A percentile compares a stretch with the other conserved stretches of the same genome.
These are phyloP conservation scores for Nemania serpens DNA, from an alignment of 2,329 filamentous ascomycete species.

Conservation along the genomic window DNA sequence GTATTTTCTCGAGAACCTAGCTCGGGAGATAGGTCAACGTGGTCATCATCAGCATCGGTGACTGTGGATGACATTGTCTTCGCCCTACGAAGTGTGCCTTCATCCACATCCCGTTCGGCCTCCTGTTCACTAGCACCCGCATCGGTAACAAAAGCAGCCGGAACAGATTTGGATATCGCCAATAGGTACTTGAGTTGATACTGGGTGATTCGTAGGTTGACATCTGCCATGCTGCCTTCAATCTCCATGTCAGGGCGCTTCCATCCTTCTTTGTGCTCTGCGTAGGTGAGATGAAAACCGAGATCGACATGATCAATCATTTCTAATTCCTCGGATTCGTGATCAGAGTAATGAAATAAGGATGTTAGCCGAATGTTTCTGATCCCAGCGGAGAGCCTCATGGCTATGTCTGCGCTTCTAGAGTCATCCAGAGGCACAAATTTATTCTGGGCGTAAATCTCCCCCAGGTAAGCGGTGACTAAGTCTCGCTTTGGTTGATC, in stretches of 20 bases:
- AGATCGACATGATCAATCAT: slow-evolving; percentile 97
- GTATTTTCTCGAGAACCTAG: slow-evolving; percentile 69
- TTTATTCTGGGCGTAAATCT: slow-evolving; percentile 95
- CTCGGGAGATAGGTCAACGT: slow-evolving; percentile 69
- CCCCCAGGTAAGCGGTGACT: slow-evolving; percentile 90
- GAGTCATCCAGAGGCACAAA: slow-evolving; percentile 85
- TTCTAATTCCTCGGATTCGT: slow-evolving; percentile 81
- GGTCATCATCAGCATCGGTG: slow-evolving; percentile 45
- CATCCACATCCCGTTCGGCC: slow-evolving; percentile 73
- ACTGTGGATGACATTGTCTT: slow-evolving; percentile 49
- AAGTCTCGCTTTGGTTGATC: slow-evolving; percentile 76
- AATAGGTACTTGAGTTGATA: slow-evolving; percentile 89
- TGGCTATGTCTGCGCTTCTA: slow-evolving; percentile 73
- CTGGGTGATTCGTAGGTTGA: slow-evolving; percentile 88
- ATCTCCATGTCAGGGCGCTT: slow-evolving; percentile 91
- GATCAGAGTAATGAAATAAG: slow-evolving; percentile 77
- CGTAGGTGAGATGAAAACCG: slow-evolving; percentile 88
- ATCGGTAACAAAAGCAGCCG: slow-evolving; percentile 81
- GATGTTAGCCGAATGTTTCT: slow-evolving; percentile 91
- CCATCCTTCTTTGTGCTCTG: slow-evolving; percentile 77
- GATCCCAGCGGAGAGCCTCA: slow-evolving; percentile 89
- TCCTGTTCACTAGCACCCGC: slow-evolving; percentile 73
- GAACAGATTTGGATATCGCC: slow-evolving; percentile 85
- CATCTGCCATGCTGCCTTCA: slow-evolving; percentile 87
- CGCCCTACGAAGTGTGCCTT: slow-evolving; percentile 55